These are phyloP conservation scores for Physcomitrellopsis africana DNA, from an alignment of 225 moss, liverwort and hornwort genomes.

Conservation along the genomic window DNA sequence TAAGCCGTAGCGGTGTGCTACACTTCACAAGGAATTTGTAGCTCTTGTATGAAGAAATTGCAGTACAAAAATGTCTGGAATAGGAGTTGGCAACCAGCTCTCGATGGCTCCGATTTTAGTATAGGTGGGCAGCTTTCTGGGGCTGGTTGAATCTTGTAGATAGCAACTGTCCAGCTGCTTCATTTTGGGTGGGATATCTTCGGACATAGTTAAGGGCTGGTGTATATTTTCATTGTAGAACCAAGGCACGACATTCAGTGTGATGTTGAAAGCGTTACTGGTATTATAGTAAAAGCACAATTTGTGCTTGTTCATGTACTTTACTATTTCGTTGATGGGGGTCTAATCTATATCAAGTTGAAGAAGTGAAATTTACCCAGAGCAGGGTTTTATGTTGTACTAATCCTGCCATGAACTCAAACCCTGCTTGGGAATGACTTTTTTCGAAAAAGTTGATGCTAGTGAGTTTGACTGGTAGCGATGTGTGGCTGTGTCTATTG, in stretches of 20 bases:
- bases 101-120: conserved; percentile 22
- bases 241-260: not conserved
- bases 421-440: not conserved
- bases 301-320: conserved; percentile 1
- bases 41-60: not conserved
- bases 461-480: conserved; percentile 1
- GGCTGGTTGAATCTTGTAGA: conserved; percentile 34
- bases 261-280: conserved; percentile 15
- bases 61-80: not conserved
- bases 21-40: conserved; percentile 1
- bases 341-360: too few species aligned
- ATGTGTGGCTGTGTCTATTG: conserved; percentile 10
- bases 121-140: not conserved
- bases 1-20: conserved; percentile 47
- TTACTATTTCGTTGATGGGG: not conserved
- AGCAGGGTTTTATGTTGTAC: conserved; percentile 7
- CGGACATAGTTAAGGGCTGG: too few species aligned
- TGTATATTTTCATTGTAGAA: not conserved
- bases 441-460: too few species aligned
- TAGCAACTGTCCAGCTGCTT: conserved; percentile 15
- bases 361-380: not conserved
- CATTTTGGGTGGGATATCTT: too few species aligned
- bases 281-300: conserved; percentile 9
- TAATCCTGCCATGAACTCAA: not conserved
- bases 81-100: not conserved